Base-by-base conservation (phyloP, 2,329 filamentous ascomycete genomes). In the Aspergillus neoniger region DNA sequence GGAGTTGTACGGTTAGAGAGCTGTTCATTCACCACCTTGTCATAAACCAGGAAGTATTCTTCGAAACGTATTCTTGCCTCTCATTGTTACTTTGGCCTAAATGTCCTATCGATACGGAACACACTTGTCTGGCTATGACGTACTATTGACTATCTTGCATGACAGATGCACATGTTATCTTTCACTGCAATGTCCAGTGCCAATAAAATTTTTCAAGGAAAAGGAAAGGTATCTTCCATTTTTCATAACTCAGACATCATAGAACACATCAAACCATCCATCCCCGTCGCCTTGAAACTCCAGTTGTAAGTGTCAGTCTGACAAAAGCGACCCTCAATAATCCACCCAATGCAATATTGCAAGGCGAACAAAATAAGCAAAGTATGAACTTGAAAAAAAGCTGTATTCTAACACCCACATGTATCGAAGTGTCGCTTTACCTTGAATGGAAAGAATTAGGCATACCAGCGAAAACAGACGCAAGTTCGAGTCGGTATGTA, bases 1-100 rank as follows among this genome's bases (percentile, higher is more conserved):
- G 5, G 68, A 69, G 28, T 32, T 75, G 1, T 75, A 70, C 63
- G 66, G 64, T 4, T 61, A 10, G 14, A 65, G 55, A 19, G 17
- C 10, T 5, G 32, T 25, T 12, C 38, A 23, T 23, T 23, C 23
- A 23, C 23, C 23, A 15, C 19, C n/a, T 14, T 49, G 9, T 49
- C n/a, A 3, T 32, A n/a, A 38, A 4, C 10, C 19, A 23, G 25
- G 14, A 49, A 55, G 23, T 63, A 59, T 65, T 55, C 47, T 53
- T 57, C 25, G 28, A n/a, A 10, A 56, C 48, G 17, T 57, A 68
- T 67, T 32, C 6, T 61, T 64, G 62, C 4, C 44, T 49, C 19
- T 23, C 32, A 59, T 54, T 17, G 19, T 43, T 53, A 43, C 15
- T 10, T 9, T n/a, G 15, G 51, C 25, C 19, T 25, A 30, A 30